Base-by-base conservation (phyloP, 2,329 filamentous ascomycete species). In the Neurospora crassa region DNA sequence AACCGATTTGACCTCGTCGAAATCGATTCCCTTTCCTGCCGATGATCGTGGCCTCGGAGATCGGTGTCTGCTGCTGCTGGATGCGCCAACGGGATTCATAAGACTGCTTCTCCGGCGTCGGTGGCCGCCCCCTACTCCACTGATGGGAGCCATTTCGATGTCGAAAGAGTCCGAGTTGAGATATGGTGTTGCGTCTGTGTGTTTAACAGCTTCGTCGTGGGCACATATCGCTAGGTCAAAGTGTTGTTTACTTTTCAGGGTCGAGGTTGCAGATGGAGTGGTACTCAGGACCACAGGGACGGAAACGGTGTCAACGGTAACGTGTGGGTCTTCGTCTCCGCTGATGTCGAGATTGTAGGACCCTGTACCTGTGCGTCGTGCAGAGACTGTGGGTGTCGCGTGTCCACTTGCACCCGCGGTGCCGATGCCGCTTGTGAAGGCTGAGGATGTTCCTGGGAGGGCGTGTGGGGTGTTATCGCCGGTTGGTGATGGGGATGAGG, bases 81-180 rank as follows among this genome's bases (percentile, higher is more conserved):
- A 70, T 71, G 76, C 78, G 67, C 69, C 74, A 24, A 76, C 77
- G 29, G 82, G 80, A 73, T 82, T 83, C 76, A 84, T 84, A 34
- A 88, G 79, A 74, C 86, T 88, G 80, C 86, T 88, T 72, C 85
- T 83, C 67, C 87, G 85, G 72, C 86, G 84, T 59, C 86, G 84
- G 76, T 88, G 86, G 75, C 85, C 83, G n/a, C 78, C 53, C 53
- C 53, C 53, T 63, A 16, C 76, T 2, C 82, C 80, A 47, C 78
- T 78, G 73, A 88, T 82, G 45, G 85, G 80, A 73, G 84, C 86
- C 85, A 88, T 88, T 81, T 89, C 86, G 75, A 88, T 86, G 73
- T 84, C 82, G 47, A 72, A 71, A 43, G 67, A 20, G 63, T 68
- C 73, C 42, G 42, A 59, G 68, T 70, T 59, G 40, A 42, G 67